Evolutionary conservation across 139 green algal genomes (phyloP).

Genomic region (Micractinium sp.): DNA sequence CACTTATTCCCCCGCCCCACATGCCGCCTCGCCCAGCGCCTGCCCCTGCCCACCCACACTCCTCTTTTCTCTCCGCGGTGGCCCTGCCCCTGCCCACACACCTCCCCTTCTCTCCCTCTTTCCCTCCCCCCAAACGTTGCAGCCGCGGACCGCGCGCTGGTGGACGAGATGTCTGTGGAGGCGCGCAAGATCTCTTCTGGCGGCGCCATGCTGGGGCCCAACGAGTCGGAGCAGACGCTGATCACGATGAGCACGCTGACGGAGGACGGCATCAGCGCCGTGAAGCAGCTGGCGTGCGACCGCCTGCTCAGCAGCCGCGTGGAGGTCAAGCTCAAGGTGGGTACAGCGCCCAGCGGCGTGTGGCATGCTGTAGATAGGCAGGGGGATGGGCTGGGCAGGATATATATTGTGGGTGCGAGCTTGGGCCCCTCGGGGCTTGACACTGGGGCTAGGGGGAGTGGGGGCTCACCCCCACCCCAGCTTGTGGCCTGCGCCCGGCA

Average conservation of each 20-base stretch:
- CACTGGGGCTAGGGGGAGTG: no score
- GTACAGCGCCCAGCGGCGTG: background rate
- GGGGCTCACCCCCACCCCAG: no score
- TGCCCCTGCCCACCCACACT: background rate
- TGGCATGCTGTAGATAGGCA: no score
- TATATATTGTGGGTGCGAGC: no score
- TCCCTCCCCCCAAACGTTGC: background rate
- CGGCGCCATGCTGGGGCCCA: slow-evolving; percentile 1
- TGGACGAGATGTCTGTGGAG: slow-evolving; percentile 87
- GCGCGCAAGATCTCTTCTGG: slow-evolving; percentile 52
- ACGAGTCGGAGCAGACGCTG: slow-evolving; percentile 6
- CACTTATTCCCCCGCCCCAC: no score
- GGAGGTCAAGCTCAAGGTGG: slow-evolving; percentile 87
- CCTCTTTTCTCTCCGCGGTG: no score
- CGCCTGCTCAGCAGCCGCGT: slow-evolving; percentile 89
- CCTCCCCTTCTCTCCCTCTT: background rate
- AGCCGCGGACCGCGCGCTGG: slow-evolving; percentile 66
- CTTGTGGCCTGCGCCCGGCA: no score
- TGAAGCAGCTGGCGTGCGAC: slow-evolving; percentile 94
- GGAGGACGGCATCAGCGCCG: slow-evolving; percentile 89
- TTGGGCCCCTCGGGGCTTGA: no score
- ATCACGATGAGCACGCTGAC: slow-evolving; percentile 1
- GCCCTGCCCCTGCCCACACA: background rate
- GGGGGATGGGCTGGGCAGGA: no score
- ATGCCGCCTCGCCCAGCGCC: no score